Percentiles rank a stretch among this genome's conserved stretches.
These are phyloP conservation scores for Pythium brachiatum DNA, from an alignment of 352 stramenopile genomes.

Conservation along the genomic window DNA sequence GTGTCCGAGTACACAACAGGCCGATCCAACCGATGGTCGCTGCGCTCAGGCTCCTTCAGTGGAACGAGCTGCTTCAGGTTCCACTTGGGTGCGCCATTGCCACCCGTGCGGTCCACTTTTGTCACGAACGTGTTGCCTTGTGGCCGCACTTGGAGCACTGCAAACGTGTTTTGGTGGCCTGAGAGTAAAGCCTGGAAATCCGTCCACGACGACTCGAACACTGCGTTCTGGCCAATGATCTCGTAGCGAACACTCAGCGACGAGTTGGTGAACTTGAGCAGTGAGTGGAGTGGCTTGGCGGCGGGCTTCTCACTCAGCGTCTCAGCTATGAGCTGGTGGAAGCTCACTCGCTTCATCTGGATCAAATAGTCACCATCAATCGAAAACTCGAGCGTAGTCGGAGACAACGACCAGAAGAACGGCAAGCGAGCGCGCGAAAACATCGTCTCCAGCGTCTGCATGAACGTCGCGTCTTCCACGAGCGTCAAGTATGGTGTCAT, in stretches of 20 bases:
- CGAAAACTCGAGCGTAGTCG: slow-evolving; percentile 48
- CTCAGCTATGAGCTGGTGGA: slow-evolving; percentile 58
- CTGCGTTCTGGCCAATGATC: slow-evolving; percentile 48
- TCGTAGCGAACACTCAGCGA: slow-evolving; percentile 61
- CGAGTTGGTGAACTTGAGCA: slow-evolving; percentile 53
- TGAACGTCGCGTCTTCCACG: slow-evolving; percentile 51
- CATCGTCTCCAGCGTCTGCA: slow-evolving; percentile 42
- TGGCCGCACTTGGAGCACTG: slow-evolving; percentile 58
- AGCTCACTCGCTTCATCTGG: slow-evolving; percentile 39
- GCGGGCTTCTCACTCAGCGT: slow-evolving; percentile 30
- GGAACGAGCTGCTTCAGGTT: slow-evolving; percentile 49
- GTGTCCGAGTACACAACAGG: slow-evolving; percentile 79
- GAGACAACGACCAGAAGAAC: slow-evolving; percentile 69
- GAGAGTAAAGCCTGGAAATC: slow-evolving; percentile 61
- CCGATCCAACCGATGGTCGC: slow-evolving; percentile 55
- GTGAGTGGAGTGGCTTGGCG: slow-evolving; percentile 36
- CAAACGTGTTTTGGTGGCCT: slow-evolving; percentile 62
- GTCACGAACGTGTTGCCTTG: slow-evolving; percentile 66
- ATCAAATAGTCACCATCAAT: slow-evolving; percentile 57
- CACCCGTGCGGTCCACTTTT: slow-evolving; percentile 38
- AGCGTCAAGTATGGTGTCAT: slow-evolving; percentile 45
- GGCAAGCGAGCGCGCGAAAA: slow-evolving; percentile 40
- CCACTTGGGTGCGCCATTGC: slow-evolving; percentile 57
- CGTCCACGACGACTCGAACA: slow-evolving; percentile 47
- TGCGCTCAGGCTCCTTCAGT: slow-evolving; percentile 48